Conservation (phyloP, 2,329 filamentous ascomycete species). For the Tolypocladium ovalisporum region DNA sequence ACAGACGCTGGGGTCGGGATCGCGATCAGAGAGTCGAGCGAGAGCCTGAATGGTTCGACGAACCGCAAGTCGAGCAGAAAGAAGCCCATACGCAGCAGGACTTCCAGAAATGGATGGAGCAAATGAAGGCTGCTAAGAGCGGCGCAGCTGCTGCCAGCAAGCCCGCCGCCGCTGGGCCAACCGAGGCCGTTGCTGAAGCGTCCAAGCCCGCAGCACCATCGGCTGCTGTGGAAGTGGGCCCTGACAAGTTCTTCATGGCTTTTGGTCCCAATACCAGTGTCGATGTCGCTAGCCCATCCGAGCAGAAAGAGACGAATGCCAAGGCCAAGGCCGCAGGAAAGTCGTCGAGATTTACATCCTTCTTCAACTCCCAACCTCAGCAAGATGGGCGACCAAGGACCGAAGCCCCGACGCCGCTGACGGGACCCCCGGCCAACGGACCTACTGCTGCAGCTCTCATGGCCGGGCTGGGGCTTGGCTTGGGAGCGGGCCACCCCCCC, state of each 20-base stretch:
- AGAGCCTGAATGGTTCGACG: constrained; percentile 87
- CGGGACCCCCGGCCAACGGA: constrained; percentile 14
- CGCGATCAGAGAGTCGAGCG: constrained; percentile 55
- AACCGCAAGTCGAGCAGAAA: constrained; percentile 55
- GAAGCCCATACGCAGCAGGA: constrained; percentile 77
- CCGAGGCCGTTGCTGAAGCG: constrained; percentile 27
- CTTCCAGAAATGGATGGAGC: constrained; percentile 89
- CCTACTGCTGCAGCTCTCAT: neutral
- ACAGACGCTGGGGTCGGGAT: constrained; percentile 46
- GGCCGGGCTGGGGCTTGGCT: neutral
- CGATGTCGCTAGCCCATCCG: constrained; percentile 41
- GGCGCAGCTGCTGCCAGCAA: constrained; percentile 21
- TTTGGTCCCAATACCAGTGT: constrained; percentile 30
- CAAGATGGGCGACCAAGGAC: constrained; percentile 41
- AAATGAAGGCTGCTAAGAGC: constrained; percentile 62
- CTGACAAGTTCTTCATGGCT: constrained; percentile 67
- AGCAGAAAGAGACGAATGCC: constrained; percentile 29
- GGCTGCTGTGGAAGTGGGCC: constrained; percentile 53
- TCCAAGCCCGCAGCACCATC: constrained; percentile 47
- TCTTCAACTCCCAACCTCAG: constrained; percentile 43
- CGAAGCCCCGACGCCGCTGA: constrained; percentile 35
- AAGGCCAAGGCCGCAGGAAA: constrained; percentile 51
- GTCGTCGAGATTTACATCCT: constrained; percentile 76
- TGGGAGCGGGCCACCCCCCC: neutral
- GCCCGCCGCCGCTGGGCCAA: constrained; percentile 17